These are phyloP conservation scores for Calonectria hongkongensis DNA, from an alignment of 2,329 filamentous ascomycete species.

Conservation along the genomic window DNA sequence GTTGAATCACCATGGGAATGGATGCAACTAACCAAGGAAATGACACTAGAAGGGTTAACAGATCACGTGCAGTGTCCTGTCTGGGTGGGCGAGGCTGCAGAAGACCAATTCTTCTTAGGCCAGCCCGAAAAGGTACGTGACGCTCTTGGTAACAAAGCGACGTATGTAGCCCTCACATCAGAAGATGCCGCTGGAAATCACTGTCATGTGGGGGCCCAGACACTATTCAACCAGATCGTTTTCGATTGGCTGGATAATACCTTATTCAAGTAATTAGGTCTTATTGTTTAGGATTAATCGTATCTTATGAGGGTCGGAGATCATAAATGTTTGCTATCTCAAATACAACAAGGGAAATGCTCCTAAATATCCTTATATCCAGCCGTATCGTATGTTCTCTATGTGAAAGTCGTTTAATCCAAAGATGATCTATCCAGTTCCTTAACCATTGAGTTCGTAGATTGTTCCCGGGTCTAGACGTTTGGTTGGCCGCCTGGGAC, in stretches of 20 bases:
- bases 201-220: conserved; percentile 44
- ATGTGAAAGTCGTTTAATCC: background rate
- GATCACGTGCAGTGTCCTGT: conserved; percentile 49
- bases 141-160: conserved; percentile 38
- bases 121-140: conserved; percentile 40
- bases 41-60: conserved; percentile 43
- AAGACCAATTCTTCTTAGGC: conserved; percentile 46
- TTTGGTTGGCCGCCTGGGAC: background rate
- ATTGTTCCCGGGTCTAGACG: background rate
- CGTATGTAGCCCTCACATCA: conserved; percentile 32
- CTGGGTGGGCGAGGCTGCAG: conserved; percentile 51
- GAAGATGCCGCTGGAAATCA: conserved; percentile 44
- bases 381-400: background rate
- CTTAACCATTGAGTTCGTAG: background rate
- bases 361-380: background rate
- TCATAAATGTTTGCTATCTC: background rate
- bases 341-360: background rate
- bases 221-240: conserved; percentile 42
- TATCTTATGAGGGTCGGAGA: background rate
- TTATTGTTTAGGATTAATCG: background rate
- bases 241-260: conserved; percentile 46
- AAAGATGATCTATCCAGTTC: background rate
- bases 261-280: background rate
- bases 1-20: conserved; percentile 50
- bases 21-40: conserved; percentile 40